phyloP scores from a whole-genome alignment of 352 stramenopile genomes.

The Globisporangium middletonii region DNA sequence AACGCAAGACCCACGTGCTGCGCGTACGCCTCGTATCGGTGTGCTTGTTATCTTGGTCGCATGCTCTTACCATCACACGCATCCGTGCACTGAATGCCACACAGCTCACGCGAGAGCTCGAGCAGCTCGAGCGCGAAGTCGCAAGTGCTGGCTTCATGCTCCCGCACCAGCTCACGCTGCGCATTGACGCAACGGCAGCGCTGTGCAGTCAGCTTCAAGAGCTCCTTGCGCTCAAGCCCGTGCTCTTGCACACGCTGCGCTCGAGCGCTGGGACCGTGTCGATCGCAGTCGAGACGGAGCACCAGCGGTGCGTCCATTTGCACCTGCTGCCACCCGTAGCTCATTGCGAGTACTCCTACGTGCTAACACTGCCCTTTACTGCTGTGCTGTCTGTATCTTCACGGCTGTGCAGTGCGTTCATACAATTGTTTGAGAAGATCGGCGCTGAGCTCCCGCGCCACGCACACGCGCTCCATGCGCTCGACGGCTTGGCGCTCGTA shows the following conservation, averaged over 20 bases:
- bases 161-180: conserved; percentile 22
- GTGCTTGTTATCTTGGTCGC: not conserved
- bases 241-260: conserved; percentile 32
- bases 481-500: conserved; percentile 15
- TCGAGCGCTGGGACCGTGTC: conserved; percentile 25
- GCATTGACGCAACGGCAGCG: conserved; percentile 12
- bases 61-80: not conserved
- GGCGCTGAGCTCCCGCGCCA: conserved; percentile 32
- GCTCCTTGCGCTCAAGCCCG: conserved; percentile 28
- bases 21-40: conserved; percentile 6
- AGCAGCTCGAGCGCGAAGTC: conserved; percentile 27
- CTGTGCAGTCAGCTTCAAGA: conserved; percentile 23
- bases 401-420: conserved; percentile 21
- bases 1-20: conserved; percentile 17
- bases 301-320: conserved; percentile 23
- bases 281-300: conserved; percentile 34
- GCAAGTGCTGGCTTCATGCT: conserved; percentile 17
- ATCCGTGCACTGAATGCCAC: not conserved
- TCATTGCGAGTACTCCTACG: not conserved
- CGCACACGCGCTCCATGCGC: conserved; percentile 18
- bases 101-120: conserved; percentile 34
- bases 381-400: not conserved
- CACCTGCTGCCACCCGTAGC: not conserved
- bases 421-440: conserved; percentile 47
- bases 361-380: not conserved